Percentiles rank a stretch among this genome's conserved stretches.
Conservation (phyloP, 352 stramenopile genomes). For the Peronospora destructor region DNA sequence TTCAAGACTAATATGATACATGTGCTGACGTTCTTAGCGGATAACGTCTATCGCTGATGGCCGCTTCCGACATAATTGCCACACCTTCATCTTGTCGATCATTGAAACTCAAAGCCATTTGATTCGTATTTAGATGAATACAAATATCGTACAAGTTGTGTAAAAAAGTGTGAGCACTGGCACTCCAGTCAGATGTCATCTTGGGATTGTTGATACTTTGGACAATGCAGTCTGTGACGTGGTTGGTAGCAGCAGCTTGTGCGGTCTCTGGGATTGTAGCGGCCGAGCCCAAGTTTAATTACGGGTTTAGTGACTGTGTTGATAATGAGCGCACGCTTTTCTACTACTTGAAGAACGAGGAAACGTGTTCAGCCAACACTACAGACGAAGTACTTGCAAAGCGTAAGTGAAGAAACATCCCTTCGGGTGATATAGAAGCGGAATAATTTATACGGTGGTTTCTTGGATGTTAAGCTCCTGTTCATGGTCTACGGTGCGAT, state of each 20-base stretch:
- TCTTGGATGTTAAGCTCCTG: constrained; percentile 27
- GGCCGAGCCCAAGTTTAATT: constrained; percentile 30
- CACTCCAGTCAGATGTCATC: too few relatives aligned
- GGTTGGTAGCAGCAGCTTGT: constrained; percentile 1
- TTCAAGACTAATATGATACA: too few relatives aligned
- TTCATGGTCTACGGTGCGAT: constrained; percentile 62
- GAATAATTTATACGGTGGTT: constrained; percentile 1
- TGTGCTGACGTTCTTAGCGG: too few relatives aligned
- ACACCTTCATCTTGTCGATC: too few relatives aligned
- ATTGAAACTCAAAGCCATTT: too few relatives aligned
- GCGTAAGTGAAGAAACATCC: constrained; percentile 25
- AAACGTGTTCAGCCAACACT: constrained; percentile 39
- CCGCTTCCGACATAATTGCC: too few relatives aligned
- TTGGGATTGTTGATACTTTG: too few relatives aligned
- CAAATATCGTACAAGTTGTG: too few relatives aligned
- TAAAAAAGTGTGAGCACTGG: too few relatives aligned
- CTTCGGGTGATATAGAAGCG: neutral
- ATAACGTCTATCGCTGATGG: too few relatives aligned
- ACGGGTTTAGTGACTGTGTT: constrained; percentile 80
- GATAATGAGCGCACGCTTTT: constrained; percentile 66
- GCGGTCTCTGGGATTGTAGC: constrained; percentile 2
- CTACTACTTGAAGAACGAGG: constrained; percentile 53
- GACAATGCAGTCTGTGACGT: constrained; percentile 9
- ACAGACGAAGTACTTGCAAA: constrained; percentile 38
- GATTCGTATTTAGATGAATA: too few relatives aligned